Evolutionary conservation across 768 basidiomycete genomes (phyloP).

Genomic region (Lentinus brumalis): DNA sequence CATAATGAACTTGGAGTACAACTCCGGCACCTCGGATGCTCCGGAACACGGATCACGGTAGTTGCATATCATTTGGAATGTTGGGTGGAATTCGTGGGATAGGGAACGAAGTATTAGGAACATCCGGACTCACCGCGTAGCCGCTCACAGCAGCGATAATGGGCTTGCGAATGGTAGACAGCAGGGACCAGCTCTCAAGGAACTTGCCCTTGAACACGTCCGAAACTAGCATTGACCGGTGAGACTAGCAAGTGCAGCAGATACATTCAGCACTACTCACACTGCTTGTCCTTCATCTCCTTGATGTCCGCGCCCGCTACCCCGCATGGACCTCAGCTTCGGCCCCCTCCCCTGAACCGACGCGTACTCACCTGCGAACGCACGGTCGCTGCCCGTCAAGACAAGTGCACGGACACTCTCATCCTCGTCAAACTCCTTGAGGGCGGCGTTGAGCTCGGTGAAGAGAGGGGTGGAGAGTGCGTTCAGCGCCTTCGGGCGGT

Average conservation of each 20-base stretch:
- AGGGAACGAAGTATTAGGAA: neutral
- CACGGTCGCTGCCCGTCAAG: conserved; percentile 87
- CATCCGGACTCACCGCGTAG: conserved; percentile 68
- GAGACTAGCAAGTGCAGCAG: no score
- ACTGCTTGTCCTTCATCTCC: conserved; percentile 97
- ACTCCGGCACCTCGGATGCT: no score
- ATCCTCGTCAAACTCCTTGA: conserved; percentile 72
- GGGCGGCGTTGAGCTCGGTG: conserved; percentile 75
- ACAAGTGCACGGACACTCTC: conserved; percentile 80
- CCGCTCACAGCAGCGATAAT: conserved; percentile 96
- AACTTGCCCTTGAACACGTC: conserved; percentile 88
- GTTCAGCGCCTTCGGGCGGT: conserved; percentile 89
- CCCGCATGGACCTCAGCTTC: conserved; percentile 2
- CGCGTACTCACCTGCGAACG: conserved; percentile 79
- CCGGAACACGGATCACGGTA: neutral
- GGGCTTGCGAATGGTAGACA: conserved; percentile 81
- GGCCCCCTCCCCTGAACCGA: neutral
- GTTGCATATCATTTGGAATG: neutral
- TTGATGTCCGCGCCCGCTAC: conserved; percentile 97
- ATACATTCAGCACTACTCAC: conserved; percentile 43
- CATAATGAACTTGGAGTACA: no score
- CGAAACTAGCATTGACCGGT: conserved; percentile 54
- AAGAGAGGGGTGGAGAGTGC: conserved; percentile 84
- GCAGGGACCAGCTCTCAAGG: conserved; percentile 78
- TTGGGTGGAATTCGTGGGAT: neutral